Evolutionary conservation across 2,329 filamentous ascomycete species (phyloP), one percentile per base, ranked within the genome.

Genomic region (Neocatenulostroma microsporum): DNA sequence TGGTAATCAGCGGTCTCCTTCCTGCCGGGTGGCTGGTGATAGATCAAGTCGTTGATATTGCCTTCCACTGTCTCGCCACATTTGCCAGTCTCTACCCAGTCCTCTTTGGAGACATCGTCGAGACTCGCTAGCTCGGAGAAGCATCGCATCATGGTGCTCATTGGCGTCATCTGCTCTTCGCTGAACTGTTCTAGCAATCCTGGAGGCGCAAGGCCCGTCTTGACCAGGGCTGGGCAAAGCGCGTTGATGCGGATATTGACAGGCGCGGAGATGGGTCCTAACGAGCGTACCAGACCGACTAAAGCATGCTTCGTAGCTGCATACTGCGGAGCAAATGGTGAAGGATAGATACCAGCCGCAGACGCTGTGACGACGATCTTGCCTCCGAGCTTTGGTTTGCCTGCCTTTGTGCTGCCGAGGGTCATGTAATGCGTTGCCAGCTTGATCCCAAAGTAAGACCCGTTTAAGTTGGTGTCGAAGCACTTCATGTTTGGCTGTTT

Each of bases 281-380:
- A 42, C 13, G 56, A 49, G 11, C 62, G 56, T 5, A 57, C 53
- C 14, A 68, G 48, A 6, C 62, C 63, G 1, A 68, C 48, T 11
- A 68, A 47, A 6, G 55, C 64, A 44, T 66, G 62, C 44, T 69
- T 68, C 17, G 56, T 54, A 10, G 63, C 58, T 1, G 58, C 58
- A 41, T 68, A 69, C 40, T 64, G 58, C 1, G 64, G 64, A 9
- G 52, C 47, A 6, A 52, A 42, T 3, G 56, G 50, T 2, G 57
- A 41, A 2, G 54, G 50, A 37, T 61, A 61, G n/a, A 62, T 41
- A 7, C 53, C 60, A 1, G 52, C 54, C 21, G 49, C 51, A 10
- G 50, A 55, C 10, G 58, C 43, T 4, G 61, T 63, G 21, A 61
- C 48, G 24, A 62, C 49, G 26, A 62, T 50, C 37, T 56, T 57